Percentiles rank a stretch among this genome's conserved stretches.
Conservation (phyloP, 495 filamentous ascomycete genomes). For the Lineolata rhizophorae region DNA sequence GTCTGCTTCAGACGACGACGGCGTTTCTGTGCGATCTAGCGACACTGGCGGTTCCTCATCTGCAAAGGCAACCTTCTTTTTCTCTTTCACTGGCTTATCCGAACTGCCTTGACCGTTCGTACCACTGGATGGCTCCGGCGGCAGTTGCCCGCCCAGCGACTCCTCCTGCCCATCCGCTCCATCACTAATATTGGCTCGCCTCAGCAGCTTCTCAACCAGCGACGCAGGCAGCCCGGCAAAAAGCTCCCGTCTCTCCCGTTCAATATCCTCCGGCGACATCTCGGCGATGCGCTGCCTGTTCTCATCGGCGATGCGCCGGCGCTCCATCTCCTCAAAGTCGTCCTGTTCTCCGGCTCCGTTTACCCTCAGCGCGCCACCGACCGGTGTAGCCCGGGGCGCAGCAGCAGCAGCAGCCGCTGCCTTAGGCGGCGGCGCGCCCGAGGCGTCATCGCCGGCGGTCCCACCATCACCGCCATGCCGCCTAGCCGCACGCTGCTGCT, state of each 20-base stretch:
- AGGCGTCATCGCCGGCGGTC: too few species aligned
- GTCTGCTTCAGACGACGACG: neutral
- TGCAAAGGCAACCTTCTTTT: constrained; percentile 1
- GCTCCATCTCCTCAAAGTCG: constrained; percentile 29
- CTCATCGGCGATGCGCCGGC: constrained; percentile 52
- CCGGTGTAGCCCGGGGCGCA: too few species aligned
- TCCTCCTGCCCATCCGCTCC: constrained; percentile 6
- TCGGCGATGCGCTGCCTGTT: constrained; percentile 49
- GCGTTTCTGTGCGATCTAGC: neutral
- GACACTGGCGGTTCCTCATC: constrained; percentile 1
- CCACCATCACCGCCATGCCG: too few species aligned
- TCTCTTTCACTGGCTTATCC: neutral
- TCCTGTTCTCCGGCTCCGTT: too few species aligned
- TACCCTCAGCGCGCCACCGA: too few species aligned
- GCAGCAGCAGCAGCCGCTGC: too few species aligned
- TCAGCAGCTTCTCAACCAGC: constrained; percentile 54
- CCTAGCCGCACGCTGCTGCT: constrained; percentile 25
- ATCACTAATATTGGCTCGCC: constrained; percentile 59
- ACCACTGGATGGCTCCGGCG: too few species aligned
- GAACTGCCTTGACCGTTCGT: neutral
- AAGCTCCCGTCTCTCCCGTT: constrained; percentile 52
- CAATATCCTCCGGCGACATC: constrained; percentile 70
- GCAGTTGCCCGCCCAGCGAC: too few species aligned
- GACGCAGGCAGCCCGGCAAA: constrained; percentile 43
- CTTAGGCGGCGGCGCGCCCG: too few species aligned